phyloP scores from a whole-genome alignment of 805 yeast genomes.

The Metschnikowia colocasiae region DNA sequence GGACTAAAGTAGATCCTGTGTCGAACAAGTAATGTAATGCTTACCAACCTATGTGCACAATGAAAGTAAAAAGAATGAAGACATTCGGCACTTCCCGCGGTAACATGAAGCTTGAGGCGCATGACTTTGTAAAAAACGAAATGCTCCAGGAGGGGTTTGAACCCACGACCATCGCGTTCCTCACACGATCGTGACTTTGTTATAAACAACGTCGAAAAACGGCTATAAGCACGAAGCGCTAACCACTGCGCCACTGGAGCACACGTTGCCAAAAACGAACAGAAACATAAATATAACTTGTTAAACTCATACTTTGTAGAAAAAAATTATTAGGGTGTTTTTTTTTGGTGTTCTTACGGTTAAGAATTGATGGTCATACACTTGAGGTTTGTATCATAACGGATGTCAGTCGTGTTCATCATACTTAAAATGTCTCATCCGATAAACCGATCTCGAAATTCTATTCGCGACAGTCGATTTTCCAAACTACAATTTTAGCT shows the following conservation, averaged over 20 bases:
- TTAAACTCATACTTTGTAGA: background rate
- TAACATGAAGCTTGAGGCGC: background rate
- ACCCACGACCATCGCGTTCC: slow-evolving; percentile 57
- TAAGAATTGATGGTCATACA: no score
- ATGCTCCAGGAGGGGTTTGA: slow-evolving; percentile 54
- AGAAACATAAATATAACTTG: background rate
- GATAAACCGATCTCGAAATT: background rate
- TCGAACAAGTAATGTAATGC: no score
- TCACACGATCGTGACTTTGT: slow-evolving; percentile 51
- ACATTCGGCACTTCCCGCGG: no score
- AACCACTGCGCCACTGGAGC: slow-evolving; percentile 54
- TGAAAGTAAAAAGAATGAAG: no score
- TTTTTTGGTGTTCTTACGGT: no score
- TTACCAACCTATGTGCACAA: no score
- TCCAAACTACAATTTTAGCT: background rate
- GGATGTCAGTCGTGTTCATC: no score
- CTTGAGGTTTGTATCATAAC: background rate
- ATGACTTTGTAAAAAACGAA: slow-evolving; percentile 27
- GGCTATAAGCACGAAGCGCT: slow-evolving; percentile 53
- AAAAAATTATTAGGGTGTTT: no score
- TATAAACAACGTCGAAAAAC: slow-evolving; percentile 42
- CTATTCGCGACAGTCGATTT: slow-evolving; percentile 1
- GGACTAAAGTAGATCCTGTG: no score
- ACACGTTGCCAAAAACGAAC: slow-evolving; percentile 2
- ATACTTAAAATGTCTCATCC: no score